Evolutionary conservation across 768 basidiomycete genomes (phyloP).

Genomic region (Tricholoma sp.): DNA sequence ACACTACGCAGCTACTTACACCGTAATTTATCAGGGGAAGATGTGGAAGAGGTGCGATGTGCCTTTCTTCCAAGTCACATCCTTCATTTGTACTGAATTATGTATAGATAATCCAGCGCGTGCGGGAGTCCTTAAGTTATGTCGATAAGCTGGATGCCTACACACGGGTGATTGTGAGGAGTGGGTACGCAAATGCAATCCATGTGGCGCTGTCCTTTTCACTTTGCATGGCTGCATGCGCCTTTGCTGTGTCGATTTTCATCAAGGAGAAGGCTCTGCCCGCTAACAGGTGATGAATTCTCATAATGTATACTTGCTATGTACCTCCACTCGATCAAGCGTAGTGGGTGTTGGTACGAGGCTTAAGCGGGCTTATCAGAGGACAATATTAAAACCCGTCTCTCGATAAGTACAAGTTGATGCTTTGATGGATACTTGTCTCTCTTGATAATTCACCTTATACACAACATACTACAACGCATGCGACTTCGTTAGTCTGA

Average conservation of each 20-base stretch:
- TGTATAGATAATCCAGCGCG: slow-evolving; percentile 40
- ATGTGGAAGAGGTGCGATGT: slow-evolving; percentile 50
- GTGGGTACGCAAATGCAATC: slow-evolving; percentile 41
- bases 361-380: no score
- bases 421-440: no score
- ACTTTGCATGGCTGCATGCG: slow-evolving; percentile 33
- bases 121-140: slow-evolving; percentile 46
- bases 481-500: no score
- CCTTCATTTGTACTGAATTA: not conserved
- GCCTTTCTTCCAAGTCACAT: not conserved
- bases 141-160: slow-evolving; percentile 37
- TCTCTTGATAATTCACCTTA: no score
- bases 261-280: slow-evolving; percentile 45
- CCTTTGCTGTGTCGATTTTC: slow-evolving; percentile 42
- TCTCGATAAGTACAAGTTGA: no score
- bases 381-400: no score
- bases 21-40: slow-evolving; percentile 34
- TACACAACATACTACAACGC: no score
- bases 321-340: no score
- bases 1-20: slow-evolving; percentile 41
- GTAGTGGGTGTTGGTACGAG: no score
- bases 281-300: not conserved
- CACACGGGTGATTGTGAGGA: slow-evolving; percentile 31
- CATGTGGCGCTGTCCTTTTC: slow-evolving; percentile 46
- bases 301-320: not conserved